Percentiles rank a stretch among this genome's conserved stretches.
phyloP scores from a whole-genome alignment of 2,329 filamentous ascomycete species.

The Pyrenophora seminiperda region DNA sequence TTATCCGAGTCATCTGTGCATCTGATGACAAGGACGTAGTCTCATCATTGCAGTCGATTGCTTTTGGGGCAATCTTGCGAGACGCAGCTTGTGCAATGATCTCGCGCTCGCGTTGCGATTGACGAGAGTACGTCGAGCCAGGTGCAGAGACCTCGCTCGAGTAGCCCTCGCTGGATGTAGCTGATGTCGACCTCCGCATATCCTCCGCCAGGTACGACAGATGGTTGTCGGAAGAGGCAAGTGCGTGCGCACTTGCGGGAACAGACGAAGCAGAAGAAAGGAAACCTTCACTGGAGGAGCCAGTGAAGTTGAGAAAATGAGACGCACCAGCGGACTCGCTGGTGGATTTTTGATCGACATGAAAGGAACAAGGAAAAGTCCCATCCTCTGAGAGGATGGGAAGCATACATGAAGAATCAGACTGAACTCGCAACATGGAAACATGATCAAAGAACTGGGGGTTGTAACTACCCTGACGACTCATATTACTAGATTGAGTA shows the following conservation, averaged over 20 bases:
- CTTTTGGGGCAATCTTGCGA: slow-evolving; percentile 58
- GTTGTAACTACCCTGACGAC: slow-evolving; percentile 53
- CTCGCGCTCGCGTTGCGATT: slow-evolving; percentile 56
- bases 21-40: slow-evolving; percentile 43
- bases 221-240: slow-evolving; percentile 37
- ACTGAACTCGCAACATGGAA: slow-evolving; percentile 53
- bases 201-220: slow-evolving; percentile 50
- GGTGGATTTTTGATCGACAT: slow-evolving; percentile 43
- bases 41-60: slow-evolving; percentile 35
- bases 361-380: slow-evolving; percentile 41
- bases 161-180: slow-evolving; percentile 37
- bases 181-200: slow-evolving; percentile 58
- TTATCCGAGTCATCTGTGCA: slow-evolving; percentile 58
- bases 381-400: slow-evolving; percentile 46
- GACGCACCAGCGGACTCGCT: slow-evolving; percentile 38
- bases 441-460: slow-evolving; percentile 49
- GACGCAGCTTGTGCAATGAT: slow-evolving; percentile 54
- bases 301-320: slow-evolving; percentile 41
- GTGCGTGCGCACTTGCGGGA: slow-evolving; percentile 41
- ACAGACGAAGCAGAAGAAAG: slow-evolving; percentile 37
- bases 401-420: slow-evolving; percentile 46
- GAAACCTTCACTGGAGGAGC: slow-evolving; percentile 46
- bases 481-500: slow-evolving; percentile 51
- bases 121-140: slow-evolving; percentile 53
- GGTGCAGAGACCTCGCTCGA: slow-evolving; percentile 53